These are phyloP conservation scores for Infundibulicybe gibba DNA, from an alignment of 768 basidiomycete genomes.

Conservation along the genomic window DNA sequence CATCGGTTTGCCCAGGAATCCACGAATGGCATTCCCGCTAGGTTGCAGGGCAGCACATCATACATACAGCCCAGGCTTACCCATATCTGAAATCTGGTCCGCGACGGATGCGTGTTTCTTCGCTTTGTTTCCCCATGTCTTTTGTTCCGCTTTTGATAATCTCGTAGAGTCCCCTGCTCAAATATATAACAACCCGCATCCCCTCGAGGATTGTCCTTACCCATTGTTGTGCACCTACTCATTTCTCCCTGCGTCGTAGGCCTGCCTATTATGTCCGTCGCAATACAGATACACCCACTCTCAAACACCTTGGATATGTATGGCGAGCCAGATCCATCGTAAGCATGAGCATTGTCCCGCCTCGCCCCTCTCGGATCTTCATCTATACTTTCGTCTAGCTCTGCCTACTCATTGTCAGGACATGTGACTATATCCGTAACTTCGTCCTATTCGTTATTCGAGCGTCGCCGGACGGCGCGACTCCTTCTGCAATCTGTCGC, in stretches of 20 bases:
- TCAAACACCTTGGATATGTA: conserved; percentile 61
- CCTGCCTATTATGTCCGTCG: conserved; percentile 55
- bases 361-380: no score
- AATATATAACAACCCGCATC: conserved; percentile 2
- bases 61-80: not conserved
- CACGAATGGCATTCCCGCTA: not conserved
- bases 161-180: conserved; percentile 6
- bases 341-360: conserved; percentile 19
- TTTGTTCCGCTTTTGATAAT: conserved; percentile 12
- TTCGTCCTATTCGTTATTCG: conserved; percentile 54
- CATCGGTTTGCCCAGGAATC: not conserved
- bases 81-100: conserved; percentile 2
- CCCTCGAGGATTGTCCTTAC: conserved; percentile 9
- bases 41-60: not conserved
- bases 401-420: conserved; percentile 85
- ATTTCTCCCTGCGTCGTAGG: no score
- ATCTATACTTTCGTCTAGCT: conserved; percentile 37
- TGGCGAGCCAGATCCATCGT: conserved; percentile 66
- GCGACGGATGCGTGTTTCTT: not conserved
- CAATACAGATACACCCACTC: conserved; percentile 59
- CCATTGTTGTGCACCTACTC: conserved; percentile 10
- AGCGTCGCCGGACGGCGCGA: conserved; percentile 44
- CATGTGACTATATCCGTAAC: conserved; percentile 66
- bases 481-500: conserved; percentile 65
- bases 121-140: conserved; percentile 13